Evolutionary conservation across 2,329 filamentous ascomycete species (phyloP).

Genomic region (Exophiala phaeomuriformis): DNA sequence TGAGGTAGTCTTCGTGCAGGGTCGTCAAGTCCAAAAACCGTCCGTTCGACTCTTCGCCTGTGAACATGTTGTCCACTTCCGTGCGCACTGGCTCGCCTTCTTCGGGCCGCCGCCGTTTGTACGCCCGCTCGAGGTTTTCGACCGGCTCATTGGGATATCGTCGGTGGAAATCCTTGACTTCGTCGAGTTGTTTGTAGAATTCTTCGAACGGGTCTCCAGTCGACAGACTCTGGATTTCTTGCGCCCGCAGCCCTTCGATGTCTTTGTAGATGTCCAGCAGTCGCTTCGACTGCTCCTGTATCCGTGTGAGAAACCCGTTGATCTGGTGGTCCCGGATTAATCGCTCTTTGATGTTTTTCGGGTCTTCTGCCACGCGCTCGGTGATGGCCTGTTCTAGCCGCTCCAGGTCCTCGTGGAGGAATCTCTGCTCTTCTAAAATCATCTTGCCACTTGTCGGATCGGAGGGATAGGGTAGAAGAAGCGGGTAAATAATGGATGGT

Average conservation of each 20-base stretch:
- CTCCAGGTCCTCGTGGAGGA: constrained; percentile 93
- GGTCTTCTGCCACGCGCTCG: constrained; percentile 81
- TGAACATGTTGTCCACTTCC: constrained; percentile 85
- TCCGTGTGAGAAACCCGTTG: constrained; percentile 74
- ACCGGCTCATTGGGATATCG: constrained; percentile 90
- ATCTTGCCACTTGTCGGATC: constrained; percentile 37
- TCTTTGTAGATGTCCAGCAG: constrained; percentile 81
- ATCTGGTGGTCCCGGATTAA: constrained; percentile 90
- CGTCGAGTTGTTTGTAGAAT: constrained; percentile 77
- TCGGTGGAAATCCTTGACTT: constrained; percentile 79
- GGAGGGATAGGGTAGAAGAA: neutral
- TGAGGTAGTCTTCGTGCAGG: constrained; percentile 81
- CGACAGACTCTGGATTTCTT: constrained; percentile 76
- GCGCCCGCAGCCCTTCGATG: constrained; percentile 60
- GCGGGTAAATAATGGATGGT: neutral
- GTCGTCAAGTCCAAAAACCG: constrained; percentile 83
- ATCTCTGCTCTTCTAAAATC: constrained; percentile 88
- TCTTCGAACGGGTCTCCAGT: constrained; percentile 81
- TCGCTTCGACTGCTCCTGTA: constrained; percentile 75
- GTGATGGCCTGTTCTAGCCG: constrained; percentile 88
- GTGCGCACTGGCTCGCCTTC: constrained; percentile 57
- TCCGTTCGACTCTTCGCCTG: constrained; percentile 88
- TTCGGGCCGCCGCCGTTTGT: constrained; percentile 62
- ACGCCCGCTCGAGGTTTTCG: constrained; percentile 89
- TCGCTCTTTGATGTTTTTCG: constrained; percentile 80